Base-by-base conservation (phyloP, 2,329 filamentous ascomycete species). In the Pseudogymnoascus sp. region DNA sequence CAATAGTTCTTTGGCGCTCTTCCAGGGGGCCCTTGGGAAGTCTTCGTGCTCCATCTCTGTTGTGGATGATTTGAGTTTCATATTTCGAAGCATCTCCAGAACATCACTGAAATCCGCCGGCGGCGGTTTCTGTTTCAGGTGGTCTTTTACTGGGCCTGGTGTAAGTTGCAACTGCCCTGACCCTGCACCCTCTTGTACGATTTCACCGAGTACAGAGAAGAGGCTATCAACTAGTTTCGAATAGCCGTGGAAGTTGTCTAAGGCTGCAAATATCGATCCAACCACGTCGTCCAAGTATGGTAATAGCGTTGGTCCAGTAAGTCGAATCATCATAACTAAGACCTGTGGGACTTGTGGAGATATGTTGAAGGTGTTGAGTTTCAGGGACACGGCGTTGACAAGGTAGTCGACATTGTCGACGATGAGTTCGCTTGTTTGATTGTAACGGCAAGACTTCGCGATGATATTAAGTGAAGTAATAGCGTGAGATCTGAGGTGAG, bases 181-280 rank as follows among this genome's bases (percentile, higher is more conserved):
- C 65, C 84, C 87, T 9, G 86, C 84, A 3, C 90, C 90, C 74
- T 96, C 90, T 60, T 90, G 85, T 9, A 94, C 90, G 62, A 97
- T 84, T 63, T 91, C 89, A 60, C 85, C 86, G 4, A 99, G 76
- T 0, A 96, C 91, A 1, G 83, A 78, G 71, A 97, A 99, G 5
- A 99, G 78, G 50, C 86, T 83, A 70, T 96, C 91, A 0, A 96
- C 92, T 62, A 99, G 85, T 15, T 82, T 76, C 0, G 91, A 86
- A 71, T 99, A 97, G 1, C 94, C 94, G 69, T 99, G 94, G 68
- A 94, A 99, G 69, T 91, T 90, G 67, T 97, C 92, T n/a, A 99
- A 77, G 0, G 92, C 91, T 0, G 89, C 88, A 72, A 99, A 97
- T 39, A 99, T 91, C 0, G 90, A 93, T 4, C 87, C 88, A 2